These are phyloP conservation scores for Golubevia sp. DNA, from an alignment of 1,284 basidiomycete genomes.

Conservation along the genomic window DNA sequence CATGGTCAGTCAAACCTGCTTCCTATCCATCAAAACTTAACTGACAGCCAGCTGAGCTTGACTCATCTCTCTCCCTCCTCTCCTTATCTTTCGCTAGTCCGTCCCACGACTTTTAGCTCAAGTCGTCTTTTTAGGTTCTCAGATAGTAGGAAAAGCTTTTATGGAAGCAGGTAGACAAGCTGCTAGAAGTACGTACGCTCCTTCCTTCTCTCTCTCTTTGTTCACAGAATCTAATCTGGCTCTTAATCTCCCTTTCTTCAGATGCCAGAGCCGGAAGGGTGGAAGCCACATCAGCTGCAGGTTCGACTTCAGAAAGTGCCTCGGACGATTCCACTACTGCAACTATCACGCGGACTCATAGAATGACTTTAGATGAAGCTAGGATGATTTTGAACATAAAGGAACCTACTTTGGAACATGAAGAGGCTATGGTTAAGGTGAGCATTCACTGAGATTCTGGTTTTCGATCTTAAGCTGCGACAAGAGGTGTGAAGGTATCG, in stretches of 20 bases:
- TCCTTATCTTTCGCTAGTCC: conserved; percentile 40
- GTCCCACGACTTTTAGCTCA: conserved; percentile 73
- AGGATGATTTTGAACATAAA: conserved; percentile 90
- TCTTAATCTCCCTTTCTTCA: conserved; percentile 52
- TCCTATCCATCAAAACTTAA: too few relatives aligned
- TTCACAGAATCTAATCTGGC: background rate
- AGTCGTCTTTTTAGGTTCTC: conserved; percentile 77
- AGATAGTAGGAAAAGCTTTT: conserved; percentile 89
- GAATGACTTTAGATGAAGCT: conserved; percentile 96
- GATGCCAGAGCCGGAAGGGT: conserved; percentile 80
- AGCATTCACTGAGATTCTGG: too few relatives aligned
- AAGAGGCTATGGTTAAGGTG: background rate
- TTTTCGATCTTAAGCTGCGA: too few relatives aligned
- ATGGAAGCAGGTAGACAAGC: conserved; percentile 89
- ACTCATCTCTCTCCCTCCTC: too few relatives aligned
- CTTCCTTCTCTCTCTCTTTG: background rate
- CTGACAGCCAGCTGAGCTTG: too few relatives aligned
- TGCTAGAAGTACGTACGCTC: conserved; percentile 75
- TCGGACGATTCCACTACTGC: background rate
- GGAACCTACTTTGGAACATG: conserved; percentile 67
- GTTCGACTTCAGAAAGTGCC: conserved; percentile 64
- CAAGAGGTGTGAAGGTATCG: too few relatives aligned
- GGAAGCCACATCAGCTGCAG: conserved; percentile 74
- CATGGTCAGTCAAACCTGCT: too few relatives aligned
- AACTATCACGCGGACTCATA: conserved; percentile 70